Base-by-base conservation (phyloP, 805 yeast species). In the Lipomyces anomalus region DNA sequence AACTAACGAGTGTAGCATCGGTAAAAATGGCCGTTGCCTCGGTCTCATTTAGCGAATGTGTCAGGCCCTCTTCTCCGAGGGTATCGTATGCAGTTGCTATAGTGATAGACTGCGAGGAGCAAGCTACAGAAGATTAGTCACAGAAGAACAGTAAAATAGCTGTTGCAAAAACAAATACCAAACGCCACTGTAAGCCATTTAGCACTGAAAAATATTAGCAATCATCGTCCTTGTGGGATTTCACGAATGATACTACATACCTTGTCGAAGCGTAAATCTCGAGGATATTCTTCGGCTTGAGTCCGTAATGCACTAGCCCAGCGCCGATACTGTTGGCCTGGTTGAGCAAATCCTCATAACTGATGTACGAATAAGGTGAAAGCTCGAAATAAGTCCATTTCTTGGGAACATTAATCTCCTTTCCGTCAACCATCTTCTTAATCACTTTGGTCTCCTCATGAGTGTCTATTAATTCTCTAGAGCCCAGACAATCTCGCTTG, bases 21-120 rank as follows among this genome's bases (percentile, higher is more conserved):
- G 95, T 84, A 67, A 83, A 87, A 48, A 92, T 72, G 20, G 82
- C 95, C 43, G 67, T 72, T 22, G 95, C 78, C 40, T 74, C 84
- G 3, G 97, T 87, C 68, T 89, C 85, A 34, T 75, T 73, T 61
- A 92, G 72, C 2, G 97, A 88, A 67, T 84, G 95, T 46, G 82
- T 82, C 61, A 89, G 74, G 22, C 68, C 69, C 30, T 75, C 74
- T 66, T 87, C 95, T 47, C 97, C 97, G 55, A 89, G 73, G 35
- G 96, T 87, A 65, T 89, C 97, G 66, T 92, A 92, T 32, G 98
- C 97, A 13, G 98, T 92, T 34, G 88, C 97, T 46, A 84, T 75
- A 21, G 97, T 84, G 49, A 92, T 81, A 40, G 75, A 68, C 66
- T 87, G 96, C 42, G 88, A 71, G 57, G 78, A 77, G 43, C 86